Evolutionary conservation across 345 rosid species (phyloP), one percentile per base, ranked within the genome.

Genomic region (Geranium brycei): DNA sequence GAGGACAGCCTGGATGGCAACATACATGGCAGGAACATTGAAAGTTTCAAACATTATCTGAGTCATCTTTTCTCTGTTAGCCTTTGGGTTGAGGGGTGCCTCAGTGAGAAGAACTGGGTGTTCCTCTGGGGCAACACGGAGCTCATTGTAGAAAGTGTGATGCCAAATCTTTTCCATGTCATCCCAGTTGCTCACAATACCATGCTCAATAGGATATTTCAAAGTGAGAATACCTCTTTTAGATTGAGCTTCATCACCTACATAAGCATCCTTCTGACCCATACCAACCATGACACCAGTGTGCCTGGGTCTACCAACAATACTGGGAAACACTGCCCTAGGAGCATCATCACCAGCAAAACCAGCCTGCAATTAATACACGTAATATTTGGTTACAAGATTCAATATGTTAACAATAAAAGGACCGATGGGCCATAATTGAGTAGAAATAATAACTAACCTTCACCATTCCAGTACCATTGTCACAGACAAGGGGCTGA

Each of bases 401-500:
- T 3, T 47, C 14, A 38, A 47, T 47, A 11, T 19, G n/a, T 32
- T 62, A 47, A 30, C 5, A 58, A 59, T 31, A 40, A 11, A 11
- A 17, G 2, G 17, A 32, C 18, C 8, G 59, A 8, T 32, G 16
- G 53, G 51, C 19, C 47, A 5, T 53, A 32, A 8, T 1, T 6
- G 4, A 15, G 5, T 14, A 2, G 6, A 7, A 62, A 59, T 7
- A 57, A 1, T 12, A 6, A 70, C 89, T 60, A 31, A 84, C 89
- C 87, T 84, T 84, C 62, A 84, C 89, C 89, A 81, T 84, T 67
- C 89, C 89, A 35, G 89, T 84, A 68, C 89, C 89, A 80, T 84
- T 84, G 81, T 84, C 90, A 4, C 90, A 85, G 11, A 85, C 90
- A 1, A 85, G 87, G 66, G 90, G 90, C 71, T 85, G 90, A 74